A percentile compares a stretch with the other conserved stretches of the same genome.
phyloP scores from a whole-genome alignment of 2,329 filamentous ascomycete genomes.

The Aspergillus tubingensis region DNA sequence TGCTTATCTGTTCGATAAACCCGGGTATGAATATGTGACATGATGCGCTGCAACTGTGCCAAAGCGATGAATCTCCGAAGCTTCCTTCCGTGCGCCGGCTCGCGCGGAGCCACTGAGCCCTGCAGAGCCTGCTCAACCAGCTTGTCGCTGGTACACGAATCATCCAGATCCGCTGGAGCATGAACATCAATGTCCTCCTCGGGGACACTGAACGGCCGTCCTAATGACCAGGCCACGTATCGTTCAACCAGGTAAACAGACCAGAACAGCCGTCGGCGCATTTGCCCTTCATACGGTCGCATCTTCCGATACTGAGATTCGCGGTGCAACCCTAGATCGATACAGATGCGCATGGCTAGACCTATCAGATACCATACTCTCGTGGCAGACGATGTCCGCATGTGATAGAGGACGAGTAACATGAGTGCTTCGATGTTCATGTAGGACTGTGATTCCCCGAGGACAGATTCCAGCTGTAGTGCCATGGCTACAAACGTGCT shows the following conservation, averaged over 20 bases:
- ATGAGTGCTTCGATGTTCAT: constrained; percentile 27
- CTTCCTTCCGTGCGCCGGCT: constrained; percentile 1
- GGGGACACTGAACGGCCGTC: constrained; percentile 35
- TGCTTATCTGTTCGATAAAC: constrained; percentile 22
- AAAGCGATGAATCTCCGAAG: constrained; percentile 16
- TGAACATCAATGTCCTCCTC: constrained; percentile 37
- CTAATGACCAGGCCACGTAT: constrained; percentile 30
- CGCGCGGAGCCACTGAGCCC: not conserved
- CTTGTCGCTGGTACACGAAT: constrained; percentile 5
- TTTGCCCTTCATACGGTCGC: constrained; percentile 15
- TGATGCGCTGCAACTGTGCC: constrained; percentile 21
- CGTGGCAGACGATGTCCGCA: constrained; percentile 24
- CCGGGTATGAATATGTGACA: constrained; percentile 18
- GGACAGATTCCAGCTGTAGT: constrained; percentile 15
- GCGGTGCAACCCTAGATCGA: constrained; percentile 29
- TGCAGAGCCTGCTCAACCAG: not conserved
- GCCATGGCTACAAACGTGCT: constrained; percentile 17
- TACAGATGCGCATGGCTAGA: constrained; percentile 28
- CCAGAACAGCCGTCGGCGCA: constrained; percentile 34
- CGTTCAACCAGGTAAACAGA: constrained; percentile 34
- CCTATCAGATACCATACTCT: constrained; percentile 32
- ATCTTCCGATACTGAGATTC: constrained; percentile 20
- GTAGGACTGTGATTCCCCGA: constrained; percentile 14
- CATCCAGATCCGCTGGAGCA: constrained; percentile 19
- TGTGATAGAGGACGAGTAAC: constrained; percentile 26